A percentile compares a stretch with the other conserved stretches of the same genome.
Conservation (phyloP, 495 filamentous ascomycete species). For the Aspergillus egyptiacus region DNA sequence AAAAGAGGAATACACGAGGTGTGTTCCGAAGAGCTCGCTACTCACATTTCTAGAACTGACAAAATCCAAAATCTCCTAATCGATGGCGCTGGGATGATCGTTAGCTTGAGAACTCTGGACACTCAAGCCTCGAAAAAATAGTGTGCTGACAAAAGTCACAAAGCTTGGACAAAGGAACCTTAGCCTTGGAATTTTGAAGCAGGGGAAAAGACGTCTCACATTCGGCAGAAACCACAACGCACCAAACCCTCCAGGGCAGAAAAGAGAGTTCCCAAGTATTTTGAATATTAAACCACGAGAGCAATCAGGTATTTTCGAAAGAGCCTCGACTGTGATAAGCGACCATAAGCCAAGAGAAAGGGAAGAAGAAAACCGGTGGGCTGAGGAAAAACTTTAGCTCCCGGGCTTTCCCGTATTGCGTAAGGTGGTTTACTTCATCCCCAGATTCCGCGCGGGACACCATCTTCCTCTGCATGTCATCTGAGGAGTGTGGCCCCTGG, state of each 20-base stretch:
- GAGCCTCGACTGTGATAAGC: constrained; percentile 13
- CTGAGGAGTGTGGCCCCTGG: too few species aligned
- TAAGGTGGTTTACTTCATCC: constrained; percentile 30
- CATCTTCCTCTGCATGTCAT: too few species aligned
- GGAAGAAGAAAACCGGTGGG: constrained; percentile 2
- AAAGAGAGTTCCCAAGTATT: constrained; percentile 4
- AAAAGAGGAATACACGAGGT: constrained; percentile 9
- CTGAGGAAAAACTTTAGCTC: constrained; percentile 28
- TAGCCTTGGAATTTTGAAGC: too few species aligned
- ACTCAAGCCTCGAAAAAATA: constrained; percentile 18
- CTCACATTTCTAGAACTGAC: constrained; percentile 28
- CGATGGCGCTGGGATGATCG: constrained; percentile 20
- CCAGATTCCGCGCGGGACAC: constrained; percentile 17
- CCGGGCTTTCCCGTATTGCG: constrained; percentile 43
- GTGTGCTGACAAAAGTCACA: constrained; percentile 24
- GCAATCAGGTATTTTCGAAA: constrained; percentile 13
- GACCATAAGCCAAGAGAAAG: constrained; percentile 18
- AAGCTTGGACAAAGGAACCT: constrained; percentile 8
- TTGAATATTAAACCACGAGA: constrained; percentile 8
- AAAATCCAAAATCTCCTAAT: constrained; percentile 18
- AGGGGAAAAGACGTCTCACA: constrained; percentile 14
- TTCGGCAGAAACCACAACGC: constrained; percentile 20
- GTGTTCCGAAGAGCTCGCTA: constrained; percentile 15
- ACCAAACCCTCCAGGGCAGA: constrained; percentile 21
- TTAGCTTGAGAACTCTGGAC: constrained; percentile 36